A percentile compares a stretch with the other conserved stretches of the same genome.
Evolutionary conservation across 2,329 filamentous ascomycete genomes (phyloP).

Genomic region (Pezicula neosporulosa): DNA sequence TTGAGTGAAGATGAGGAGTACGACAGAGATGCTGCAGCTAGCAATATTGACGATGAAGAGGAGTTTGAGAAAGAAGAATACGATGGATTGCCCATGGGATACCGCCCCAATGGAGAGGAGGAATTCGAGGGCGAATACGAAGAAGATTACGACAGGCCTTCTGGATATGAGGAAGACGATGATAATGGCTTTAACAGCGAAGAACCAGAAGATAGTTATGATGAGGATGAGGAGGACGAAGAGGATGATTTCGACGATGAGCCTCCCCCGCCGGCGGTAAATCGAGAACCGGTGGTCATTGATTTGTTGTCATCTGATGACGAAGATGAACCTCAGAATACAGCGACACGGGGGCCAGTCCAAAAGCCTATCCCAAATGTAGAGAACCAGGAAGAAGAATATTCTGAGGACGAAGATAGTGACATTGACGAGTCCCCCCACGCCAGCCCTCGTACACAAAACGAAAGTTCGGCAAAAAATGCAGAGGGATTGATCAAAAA

Average conservation of each 20-base stretch:
- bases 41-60: not conserved
- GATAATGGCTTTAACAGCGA: constrained; percentile 4
- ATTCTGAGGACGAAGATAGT: not conserved
- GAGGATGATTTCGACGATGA: constrained; percentile 19
- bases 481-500: not conserved
- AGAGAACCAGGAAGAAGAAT: not conserved
- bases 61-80: constrained; percentile 7
- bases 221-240: constrained; percentile 20
- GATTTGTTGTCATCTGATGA: constrained; percentile 31
- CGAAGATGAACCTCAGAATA: constrained; percentile 20
- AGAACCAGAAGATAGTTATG: constrained; percentile 16
- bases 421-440: not conserved
- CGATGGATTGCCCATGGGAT: too few species aligned
- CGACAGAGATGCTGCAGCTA: not conserved
- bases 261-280: not conserved
- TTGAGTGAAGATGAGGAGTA: not conserved
- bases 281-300: constrained; percentile 22
- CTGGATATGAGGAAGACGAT: constrained; percentile 1
- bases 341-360: not conserved
- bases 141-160: not conserved
- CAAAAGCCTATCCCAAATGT: not conserved
- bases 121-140: not conserved
- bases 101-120: not conserved
- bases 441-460: not conserved
- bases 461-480: not conserved